These are phyloP conservation scores for Hypoxylon trugodes DNA, from an alignment of 495 filamentous ascomycete genomes.

Conservation along the genomic window DNA sequence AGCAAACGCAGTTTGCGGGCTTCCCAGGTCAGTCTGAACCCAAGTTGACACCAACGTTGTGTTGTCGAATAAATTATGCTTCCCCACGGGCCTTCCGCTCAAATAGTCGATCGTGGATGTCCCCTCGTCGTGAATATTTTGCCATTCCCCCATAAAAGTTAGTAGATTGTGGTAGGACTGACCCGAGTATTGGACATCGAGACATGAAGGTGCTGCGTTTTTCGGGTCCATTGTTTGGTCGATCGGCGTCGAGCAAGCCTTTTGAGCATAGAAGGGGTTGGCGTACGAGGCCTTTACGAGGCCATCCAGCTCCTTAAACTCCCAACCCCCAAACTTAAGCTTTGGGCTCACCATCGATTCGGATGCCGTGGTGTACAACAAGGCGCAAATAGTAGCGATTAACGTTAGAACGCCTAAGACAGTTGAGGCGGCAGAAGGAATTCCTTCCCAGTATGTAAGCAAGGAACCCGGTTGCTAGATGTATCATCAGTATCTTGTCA, in stretches of 20 bases:
- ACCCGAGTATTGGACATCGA: slow-evolving; percentile 70
- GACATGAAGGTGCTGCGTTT: slow-evolving; percentile 60
- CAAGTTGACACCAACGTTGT: slow-evolving; percentile 69
- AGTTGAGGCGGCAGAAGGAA: slow-evolving; percentile 67
- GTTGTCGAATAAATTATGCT: slow-evolving; percentile 69
- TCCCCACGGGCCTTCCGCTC: slow-evolving; percentile 57
- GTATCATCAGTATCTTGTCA: slow-evolving; percentile 1
- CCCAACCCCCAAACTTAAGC: slow-evolving; percentile 60
- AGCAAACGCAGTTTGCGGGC: slow-evolving; percentile 57
- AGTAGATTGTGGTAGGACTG: slow-evolving; percentile 54
- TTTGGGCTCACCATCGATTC: slow-evolving; percentile 75
- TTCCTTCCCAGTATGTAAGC: slow-evolving; percentile 69
- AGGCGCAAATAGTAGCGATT: slow-evolving; percentile 66
- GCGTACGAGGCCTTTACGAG: slow-evolving; percentile 66
- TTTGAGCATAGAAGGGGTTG: slow-evolving; percentile 61
- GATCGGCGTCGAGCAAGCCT: slow-evolving; percentile 68
- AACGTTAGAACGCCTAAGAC: slow-evolving; percentile 67
- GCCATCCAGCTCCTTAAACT: slow-evolving; percentile 57
- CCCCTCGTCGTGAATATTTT: slow-evolving; percentile 43
- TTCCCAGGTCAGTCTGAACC: slow-evolving; percentile 58
- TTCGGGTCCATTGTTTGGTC: slow-evolving; percentile 44
- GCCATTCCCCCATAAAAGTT: slow-evolving; percentile 58
- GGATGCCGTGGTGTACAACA: slow-evolving; percentile 78
- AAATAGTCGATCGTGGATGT: slow-evolving; percentile 52
- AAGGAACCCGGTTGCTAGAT: slow-evolving; percentile 62